phyloP scores from a whole-genome alignment of 495 filamentous ascomycete genomes.

The Entonaema liquescens region DNA sequence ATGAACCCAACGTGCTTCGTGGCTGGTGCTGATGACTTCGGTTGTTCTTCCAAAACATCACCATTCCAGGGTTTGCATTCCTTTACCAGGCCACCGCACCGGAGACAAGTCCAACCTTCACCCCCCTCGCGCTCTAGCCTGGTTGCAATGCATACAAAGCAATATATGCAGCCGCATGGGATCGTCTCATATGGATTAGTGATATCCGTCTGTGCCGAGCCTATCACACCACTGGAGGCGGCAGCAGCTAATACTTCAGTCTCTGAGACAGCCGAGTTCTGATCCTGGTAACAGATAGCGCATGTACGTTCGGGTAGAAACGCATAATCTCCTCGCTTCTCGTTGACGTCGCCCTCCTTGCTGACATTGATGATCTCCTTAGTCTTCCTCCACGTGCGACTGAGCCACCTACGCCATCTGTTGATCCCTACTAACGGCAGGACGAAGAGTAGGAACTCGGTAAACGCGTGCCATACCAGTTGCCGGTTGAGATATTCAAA shows the following conservation, averaged over 20 bases:
- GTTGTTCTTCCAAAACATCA: conserved; percentile 74
- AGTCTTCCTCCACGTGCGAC: conserved; percentile 80
- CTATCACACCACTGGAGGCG: conserved; percentile 75
- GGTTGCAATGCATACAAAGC: conserved; percentile 95
- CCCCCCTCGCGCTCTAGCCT: conserved; percentile 92
- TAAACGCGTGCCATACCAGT: conserved; percentile 98
- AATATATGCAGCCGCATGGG: conserved; percentile 93
- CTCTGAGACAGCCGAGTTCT: conserved; percentile 77
- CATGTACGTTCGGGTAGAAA: conserved; percentile 95
- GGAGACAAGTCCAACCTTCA: conserved; percentile 93
- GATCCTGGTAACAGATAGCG: conserved; percentile 96
- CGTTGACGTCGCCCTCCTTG: conserved; percentile 50
- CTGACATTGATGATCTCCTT: conserved; percentile 66
- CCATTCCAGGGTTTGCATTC: conserved; percentile 94
- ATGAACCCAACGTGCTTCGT: conserved; percentile 77
- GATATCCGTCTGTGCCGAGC: conserved; percentile 91
- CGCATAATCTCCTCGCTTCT: conserved; percentile 76
- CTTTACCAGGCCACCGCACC: conserved; percentile 85
- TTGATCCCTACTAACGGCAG: conserved; percentile 92
- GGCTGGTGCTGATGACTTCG: conserved; percentile 55
- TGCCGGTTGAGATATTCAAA: conserved; percentile 99
- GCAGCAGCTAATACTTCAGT: conserved; percentile 71
- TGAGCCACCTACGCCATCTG: conserved; percentile 90
- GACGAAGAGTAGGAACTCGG: conserved; percentile 95
- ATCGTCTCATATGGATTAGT: conserved; percentile 95